Conservation (phyloP, 192 early-diverging fungal species). For the Umbelopsis isabellina region DNA sequence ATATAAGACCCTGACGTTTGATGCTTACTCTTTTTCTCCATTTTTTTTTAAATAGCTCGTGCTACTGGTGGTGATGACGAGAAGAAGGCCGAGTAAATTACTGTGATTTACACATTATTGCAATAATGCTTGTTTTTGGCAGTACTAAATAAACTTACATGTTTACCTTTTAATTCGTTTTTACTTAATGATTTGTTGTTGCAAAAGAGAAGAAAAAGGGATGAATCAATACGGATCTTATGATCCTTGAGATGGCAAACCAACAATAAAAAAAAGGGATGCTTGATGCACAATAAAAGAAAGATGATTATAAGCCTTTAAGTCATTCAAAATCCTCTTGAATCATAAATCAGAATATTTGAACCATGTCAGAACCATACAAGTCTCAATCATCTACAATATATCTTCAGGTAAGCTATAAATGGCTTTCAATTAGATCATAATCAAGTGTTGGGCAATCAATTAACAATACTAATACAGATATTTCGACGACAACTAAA, state of each 20-base stretch:
- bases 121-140: background rate
- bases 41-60: slow-evolving; percentile 38
- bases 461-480: background rate
- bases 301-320: too few relatives aligned
- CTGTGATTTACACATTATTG: slow-evolving; percentile 5
- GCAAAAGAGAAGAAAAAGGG: background rate
- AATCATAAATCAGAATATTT: too few relatives aligned
- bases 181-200: background rate
- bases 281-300: too few relatives aligned
- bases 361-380: too few relatives aligned
- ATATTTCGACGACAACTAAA: slow-evolving; percentile 1
- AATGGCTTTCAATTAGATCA: too few relatives aligned
- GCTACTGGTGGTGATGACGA: slow-evolving; percentile 59
- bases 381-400: too few relatives aligned
- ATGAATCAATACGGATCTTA: background rate
- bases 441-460: too few relatives aligned
- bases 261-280: too few relatives aligned
- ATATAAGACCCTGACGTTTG: background rate
- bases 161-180: background rate
- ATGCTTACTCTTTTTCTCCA: background rate
- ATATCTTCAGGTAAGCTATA: too few relatives aligned
- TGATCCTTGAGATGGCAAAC: too few relatives aligned
- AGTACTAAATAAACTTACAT: slow-evolving; percentile 11
- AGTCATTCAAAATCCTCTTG: too few relatives aligned
- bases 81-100: slow-evolving; percentile 39